These are phyloP conservation scores for Wickerhamiella brachini DNA, from an alignment of 805 yeast genomes.

Conservation along the genomic window DNA sequence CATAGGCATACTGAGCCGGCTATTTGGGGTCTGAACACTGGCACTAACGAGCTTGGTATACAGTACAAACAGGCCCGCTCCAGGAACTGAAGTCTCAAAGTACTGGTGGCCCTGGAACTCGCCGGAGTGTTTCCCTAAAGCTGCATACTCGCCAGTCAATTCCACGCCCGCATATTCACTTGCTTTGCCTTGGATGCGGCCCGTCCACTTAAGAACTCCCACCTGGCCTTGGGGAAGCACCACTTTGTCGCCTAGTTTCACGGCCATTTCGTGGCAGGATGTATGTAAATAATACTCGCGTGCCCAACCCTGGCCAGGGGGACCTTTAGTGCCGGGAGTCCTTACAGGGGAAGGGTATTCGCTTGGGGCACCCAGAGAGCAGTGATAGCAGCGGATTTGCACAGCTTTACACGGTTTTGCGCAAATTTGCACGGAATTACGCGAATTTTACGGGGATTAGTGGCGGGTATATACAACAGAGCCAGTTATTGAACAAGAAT, in stretches of 20 bases:
- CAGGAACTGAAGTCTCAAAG: slow-evolving; percentile 48
- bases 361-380: no score
- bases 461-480: no score
- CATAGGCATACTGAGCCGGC: not conserved
- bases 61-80: slow-evolving; percentile 61
- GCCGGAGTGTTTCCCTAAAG: slow-evolving; percentile 78
- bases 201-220: slow-evolving; percentile 59
- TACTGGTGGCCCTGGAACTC: slow-evolving; percentile 55
- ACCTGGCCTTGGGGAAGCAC: slow-evolving; percentile 49
- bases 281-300: not conserved
- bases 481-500: no score
- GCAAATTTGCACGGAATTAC: no score
- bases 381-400: no score
- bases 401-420: no score
- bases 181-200: slow-evolving; percentile 53
- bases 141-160: slow-evolving; percentile 41
- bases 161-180: slow-evolving; percentile 86
- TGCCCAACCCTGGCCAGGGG: not conserved
- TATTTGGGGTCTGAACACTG: slow-evolving; percentile 6
- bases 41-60: slow-evolving; percentile 21
- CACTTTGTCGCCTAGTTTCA: slow-evolving; percentile 22
- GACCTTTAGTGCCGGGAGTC: no score
- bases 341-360: no score
- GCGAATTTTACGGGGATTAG: no score
- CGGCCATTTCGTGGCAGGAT: not conserved